These are phyloP conservation scores for Aspergillus kassunensis DNA, from an alignment of 495 filamentous ascomycete species.

Conservation along the genomic window DNA sequence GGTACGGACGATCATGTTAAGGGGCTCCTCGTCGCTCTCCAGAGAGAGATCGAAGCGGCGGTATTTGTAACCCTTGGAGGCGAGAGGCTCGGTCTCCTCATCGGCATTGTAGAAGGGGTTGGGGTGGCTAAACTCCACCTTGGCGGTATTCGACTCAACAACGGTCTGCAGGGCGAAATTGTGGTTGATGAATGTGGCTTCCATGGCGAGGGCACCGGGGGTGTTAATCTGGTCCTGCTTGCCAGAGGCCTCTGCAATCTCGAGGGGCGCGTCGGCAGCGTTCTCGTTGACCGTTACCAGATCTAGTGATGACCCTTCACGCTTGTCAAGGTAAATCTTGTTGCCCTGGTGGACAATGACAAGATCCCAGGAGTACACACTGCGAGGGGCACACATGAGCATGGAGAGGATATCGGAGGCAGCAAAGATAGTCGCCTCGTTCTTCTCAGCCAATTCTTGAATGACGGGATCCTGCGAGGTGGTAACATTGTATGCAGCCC, in stretches of 20 bases:
- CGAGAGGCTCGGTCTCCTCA: conserved; percentile 88
- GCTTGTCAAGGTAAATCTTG: conserved; percentile 98
- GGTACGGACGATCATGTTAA: conserved; percentile 90
- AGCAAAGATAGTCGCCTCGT: conserved; percentile 95
- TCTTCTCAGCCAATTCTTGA: conserved; percentile 93
- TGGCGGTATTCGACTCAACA: conserved; percentile 67
- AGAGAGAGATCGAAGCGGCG: conserved; percentile 91
- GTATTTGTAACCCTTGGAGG: conserved; percentile 97
- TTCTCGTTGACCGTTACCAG: conserved; percentile 99
- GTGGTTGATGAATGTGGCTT: conserved; percentile 99
- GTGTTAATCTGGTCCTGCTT: conserved; percentile 95
- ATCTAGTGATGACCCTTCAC: conserved; percentile 87
- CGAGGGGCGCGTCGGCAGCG: conserved; percentile 90
- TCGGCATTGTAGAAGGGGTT: conserved; percentile 97
- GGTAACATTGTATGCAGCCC: conserved; percentile 95
- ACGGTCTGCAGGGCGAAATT: conserved; percentile 96
- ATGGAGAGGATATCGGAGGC: conserved; percentile 96
- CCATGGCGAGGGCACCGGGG: conserved; percentile 82
- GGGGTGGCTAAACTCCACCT: conserved; percentile 76
- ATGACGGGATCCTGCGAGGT: conserved; percentile 94
- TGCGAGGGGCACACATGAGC: conserved; percentile 96
- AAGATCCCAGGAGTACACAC: conserved; percentile 96
- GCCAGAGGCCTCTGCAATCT: conserved; percentile 69
- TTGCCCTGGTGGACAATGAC: conserved; percentile 84
- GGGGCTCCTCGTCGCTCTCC: conserved; percentile 83